Evolutionary conservation across 345 rosid genomes (phyloP), one percentile per base, ranked within the genome.

Genomic region (Aquilaria sinensis): DNA sequence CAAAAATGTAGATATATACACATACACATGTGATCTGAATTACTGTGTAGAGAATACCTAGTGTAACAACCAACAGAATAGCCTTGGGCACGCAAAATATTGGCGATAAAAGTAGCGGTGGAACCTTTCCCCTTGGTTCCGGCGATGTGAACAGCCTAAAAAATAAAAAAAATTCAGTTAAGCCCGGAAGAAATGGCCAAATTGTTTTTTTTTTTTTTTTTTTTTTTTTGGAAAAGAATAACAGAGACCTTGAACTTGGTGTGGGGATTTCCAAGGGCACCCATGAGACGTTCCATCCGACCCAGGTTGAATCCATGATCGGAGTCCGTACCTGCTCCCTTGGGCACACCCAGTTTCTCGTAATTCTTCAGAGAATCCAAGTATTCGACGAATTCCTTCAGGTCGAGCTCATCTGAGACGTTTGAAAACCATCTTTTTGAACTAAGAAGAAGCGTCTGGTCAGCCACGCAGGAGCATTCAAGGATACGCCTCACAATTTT

Each of bases 101-200:
- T 94, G 2, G 97, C 87, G 43, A 94, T 70, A 72, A 79, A 88
- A 53, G 99, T 91, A 51, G 93, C 85, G 8, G 97, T 90, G 31
- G 96, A 94, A 13, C 97, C 96, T 81, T 90, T 94, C 58, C 96
- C 99, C 64, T 94, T 90, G 1, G 97, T 94, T 63, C 99, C 99
- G 57, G 97, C 93, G 53, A 94, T 80, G 67, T 94, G 99, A 74
- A 94, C 69, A 10, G 81, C 75, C 97, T 89, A 13, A 4, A 43
- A 43, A 15, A 47, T 10, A 61, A 51, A 8, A 31, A 8, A 63
- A 7, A 5, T 5, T 51, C 58, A n/a, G 53, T 45, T 31, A 29
- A 31, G 6, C 0, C 41, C 12, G 2, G n/a, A 43, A 11, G 61
- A 12, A 34, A 23, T n/a, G 10, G 1, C 31, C 14, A 6, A n/a